These are phyloP conservation scores for Candida rishiriensis DNA, from an alignment of 805 yeast genomes.

Conservation along the genomic window DNA sequence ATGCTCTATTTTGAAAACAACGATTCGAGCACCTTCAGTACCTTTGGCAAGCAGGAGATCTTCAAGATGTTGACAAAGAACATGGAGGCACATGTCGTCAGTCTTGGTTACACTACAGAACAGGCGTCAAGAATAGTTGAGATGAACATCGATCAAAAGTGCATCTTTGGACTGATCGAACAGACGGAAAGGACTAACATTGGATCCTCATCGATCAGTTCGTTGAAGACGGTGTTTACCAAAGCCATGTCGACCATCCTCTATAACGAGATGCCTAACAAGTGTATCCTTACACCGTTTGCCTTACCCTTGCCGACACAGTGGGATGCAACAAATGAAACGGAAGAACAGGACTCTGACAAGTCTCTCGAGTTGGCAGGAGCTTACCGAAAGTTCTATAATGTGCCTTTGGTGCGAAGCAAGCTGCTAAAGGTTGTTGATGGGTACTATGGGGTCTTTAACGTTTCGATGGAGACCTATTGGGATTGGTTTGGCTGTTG, in stretches of 20 bases:
- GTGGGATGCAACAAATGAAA: too few relatives aligned
- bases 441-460: not conserved
- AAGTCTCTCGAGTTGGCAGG: too few relatives aligned
- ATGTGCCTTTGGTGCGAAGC: not conserved
- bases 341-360: too few relatives aligned
- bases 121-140: constrained; percentile 10
- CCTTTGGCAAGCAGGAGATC: constrained; percentile 15
- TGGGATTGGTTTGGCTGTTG: not conserved
- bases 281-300: constrained; percentile 1
- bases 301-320: too few relatives aligned
- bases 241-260: constrained; percentile 12
- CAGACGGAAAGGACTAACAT: constrained; percentile 17
- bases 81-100: constrained; percentile 2
- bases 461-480: not conserved
- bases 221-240: constrained; percentile 15
- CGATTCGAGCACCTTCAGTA: constrained; percentile 10
- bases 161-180: constrained; percentile 12
- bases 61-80: constrained; percentile 11
- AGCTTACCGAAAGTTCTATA: not conserved
- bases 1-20: constrained; percentile 7
- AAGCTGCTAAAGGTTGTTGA: not conserved
- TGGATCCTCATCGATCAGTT: constrained; percentile 11
- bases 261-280: constrained; percentile 5
- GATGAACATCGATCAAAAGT: constrained; percentile 13
- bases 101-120: not conserved